Base-by-base conservation (phyloP, 306 rosid genomes). In the Dryas octopetala region DNA sequence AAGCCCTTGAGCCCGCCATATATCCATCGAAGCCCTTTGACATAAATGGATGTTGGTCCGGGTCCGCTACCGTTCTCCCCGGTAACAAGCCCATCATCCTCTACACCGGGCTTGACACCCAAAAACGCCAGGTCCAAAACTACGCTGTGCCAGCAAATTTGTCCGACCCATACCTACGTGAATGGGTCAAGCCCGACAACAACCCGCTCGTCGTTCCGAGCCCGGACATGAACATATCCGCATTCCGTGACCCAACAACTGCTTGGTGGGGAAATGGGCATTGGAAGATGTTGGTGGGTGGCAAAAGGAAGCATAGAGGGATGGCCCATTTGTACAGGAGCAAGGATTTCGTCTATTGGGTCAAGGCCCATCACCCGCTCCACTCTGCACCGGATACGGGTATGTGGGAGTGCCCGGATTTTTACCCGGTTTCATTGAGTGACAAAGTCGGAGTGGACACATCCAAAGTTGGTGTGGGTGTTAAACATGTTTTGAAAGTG, bases 361-460 rank as follows among this genome's bases (percentile, higher is more conserved):
- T 81, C 5, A 82, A 72, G 60, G 90, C 91, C 50, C 54, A 87
- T 5, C 96, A 95, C 79, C 97, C 98, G 4, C 53, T 95, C 2
- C 97, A 90, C 78, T 87, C 95, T 0, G 74, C 74, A 0, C 38
- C 80, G 0, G 8, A 76, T 0, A 90, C 96, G 9, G 98, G 97
- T 0, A 90, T 86, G 90, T 95, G 96, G 97, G 97, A 95, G 48
- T 95, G 98, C 68, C 97, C 93, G 0, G 97, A 95, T 71, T 90
- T 95, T 57, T 95, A 74, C 73, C 97, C 96, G 4, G 98, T 91
- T 71, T 67, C 86, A 0, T 4, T 71, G 28, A 4, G 16, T 2
- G 80, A 88, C 1, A 76, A 66, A 28, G 47, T 2, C 0, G 96
- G 98, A 63, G 75, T 91, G 79, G 97, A 95, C 44, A 19, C 84